phyloP scores from a whole-genome alignment of 192 early-diverging fungal genomes.

The Mortierella hygrophila region DNA sequence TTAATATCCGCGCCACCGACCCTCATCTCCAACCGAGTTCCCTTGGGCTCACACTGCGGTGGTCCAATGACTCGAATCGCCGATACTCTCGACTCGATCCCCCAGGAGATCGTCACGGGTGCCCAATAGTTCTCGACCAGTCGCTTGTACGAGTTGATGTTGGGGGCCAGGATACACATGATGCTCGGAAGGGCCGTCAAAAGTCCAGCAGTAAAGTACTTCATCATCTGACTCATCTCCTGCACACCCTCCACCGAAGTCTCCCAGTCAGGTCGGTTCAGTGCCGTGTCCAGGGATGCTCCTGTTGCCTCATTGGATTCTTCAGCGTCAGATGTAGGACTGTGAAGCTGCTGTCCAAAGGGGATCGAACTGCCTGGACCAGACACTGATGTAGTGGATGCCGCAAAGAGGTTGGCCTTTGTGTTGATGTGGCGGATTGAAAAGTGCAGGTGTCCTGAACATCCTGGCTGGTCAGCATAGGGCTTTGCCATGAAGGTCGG shows the following conservation, averaged over 20 bases:
- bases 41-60: conserved; percentile 71
- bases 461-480: conserved; percentile 76
- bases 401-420: conserved; percentile 68
- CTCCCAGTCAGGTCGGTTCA: conserved; percentile 36
- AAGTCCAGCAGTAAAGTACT: conserved; percentile 66
- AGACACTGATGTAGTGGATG: conserved; percentile 11
- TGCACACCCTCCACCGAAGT: conserved; percentile 37
- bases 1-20: conserved; percentile 89
- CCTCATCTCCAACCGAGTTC: conserved; percentile 83
- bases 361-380: background rate
- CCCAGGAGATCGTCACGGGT: conserved; percentile 84
- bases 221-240: conserved; percentile 68
- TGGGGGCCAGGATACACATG: conserved; percentile 81
- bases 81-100: conserved; percentile 77
- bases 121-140: conserved; percentile 89
- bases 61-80: conserved; percentile 83
- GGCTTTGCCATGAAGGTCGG: conserved; percentile 92
- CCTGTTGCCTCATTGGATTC: background rate
- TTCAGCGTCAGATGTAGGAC: conserved; percentile 35
- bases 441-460: conserved; percentile 87
- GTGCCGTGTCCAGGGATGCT: background rate
- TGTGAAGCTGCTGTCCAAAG: conserved; percentile 13
- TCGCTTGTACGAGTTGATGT: conserved; percentile 86
- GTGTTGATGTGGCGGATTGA: conserved; percentile 63
- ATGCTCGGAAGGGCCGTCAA: conserved; percentile 76